Percentiles rank a stretch among this genome's conserved stretches.
Conservation (phyloP, 306 rosid species). For the Cucurbita pepo region DNA sequence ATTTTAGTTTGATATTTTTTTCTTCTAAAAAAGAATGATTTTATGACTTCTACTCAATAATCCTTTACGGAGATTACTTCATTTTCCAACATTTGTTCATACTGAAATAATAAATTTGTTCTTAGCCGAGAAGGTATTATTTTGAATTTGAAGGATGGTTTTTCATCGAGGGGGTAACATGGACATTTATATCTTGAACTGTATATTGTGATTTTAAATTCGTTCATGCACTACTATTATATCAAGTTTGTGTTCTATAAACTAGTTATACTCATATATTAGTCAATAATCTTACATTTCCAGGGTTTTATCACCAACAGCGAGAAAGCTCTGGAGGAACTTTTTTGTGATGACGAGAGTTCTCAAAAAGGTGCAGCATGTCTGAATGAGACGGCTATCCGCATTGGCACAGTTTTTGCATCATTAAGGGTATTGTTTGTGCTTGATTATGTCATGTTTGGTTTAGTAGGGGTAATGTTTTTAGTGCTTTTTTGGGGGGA, state of each 20-base stretch:
- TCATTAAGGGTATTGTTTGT: slow-evolving; percentile 56
- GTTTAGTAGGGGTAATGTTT: neutral
- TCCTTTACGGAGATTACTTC: neutral
- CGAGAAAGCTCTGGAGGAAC: slow-evolving; percentile 79
- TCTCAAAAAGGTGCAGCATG: slow-evolving; percentile 47
- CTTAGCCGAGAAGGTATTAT: neutral
- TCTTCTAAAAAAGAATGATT: neutral
- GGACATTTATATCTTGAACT: neutral
- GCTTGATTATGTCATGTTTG: neutral
- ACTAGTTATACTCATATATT: slow-evolving; percentile 3
- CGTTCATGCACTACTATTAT: neutral
- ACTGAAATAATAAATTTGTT: neutral
- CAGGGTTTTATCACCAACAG: slow-evolving; percentile 87
- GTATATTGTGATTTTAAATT: neutral
- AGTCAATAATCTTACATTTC: slow-evolving; percentile 4
- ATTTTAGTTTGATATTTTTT: neutral
- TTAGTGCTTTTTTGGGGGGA: neutral
- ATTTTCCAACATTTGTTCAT: neutral
- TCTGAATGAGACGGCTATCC: slow-evolving; percentile 66
- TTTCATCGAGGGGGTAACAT: neutral
- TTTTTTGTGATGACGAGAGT: slow-evolving; percentile 76
- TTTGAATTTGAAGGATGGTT: neutral
- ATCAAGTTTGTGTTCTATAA: neutral
- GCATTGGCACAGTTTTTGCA: slow-evolving; percentile 90
- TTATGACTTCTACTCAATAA: neutral